These are phyloP conservation scores for Neurospora hispaniola DNA, from an alignment of 495 filamentous ascomycete species.

Conservation along the genomic window DNA sequence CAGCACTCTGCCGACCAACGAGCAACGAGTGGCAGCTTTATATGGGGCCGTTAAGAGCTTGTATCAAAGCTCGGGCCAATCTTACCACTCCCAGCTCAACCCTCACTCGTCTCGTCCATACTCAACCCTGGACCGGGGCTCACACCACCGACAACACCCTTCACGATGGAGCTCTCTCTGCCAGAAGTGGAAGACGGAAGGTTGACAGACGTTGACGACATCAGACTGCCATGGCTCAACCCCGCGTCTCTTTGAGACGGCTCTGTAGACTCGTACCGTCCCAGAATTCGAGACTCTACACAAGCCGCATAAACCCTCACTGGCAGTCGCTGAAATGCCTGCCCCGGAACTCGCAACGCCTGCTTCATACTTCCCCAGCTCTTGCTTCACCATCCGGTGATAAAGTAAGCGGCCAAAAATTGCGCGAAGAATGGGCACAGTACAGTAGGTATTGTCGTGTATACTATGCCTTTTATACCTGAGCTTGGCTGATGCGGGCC, in stretches of 20 bases:
- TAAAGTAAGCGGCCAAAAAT: background rate
- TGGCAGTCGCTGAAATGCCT: background rate
- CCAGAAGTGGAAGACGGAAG: background rate
- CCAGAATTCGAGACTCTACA: background rate
- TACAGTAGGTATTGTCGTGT: slow-evolving; percentile 14
- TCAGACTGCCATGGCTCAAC: slow-evolving; percentile 13
- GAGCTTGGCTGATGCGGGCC: background rate
- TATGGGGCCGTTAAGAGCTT: background rate
- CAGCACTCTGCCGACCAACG: slow-evolving; percentile 10
- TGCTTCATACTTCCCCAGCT: slow-evolving; percentile 6
- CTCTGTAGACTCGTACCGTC: slow-evolving; percentile 6
- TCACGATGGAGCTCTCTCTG: background rate
- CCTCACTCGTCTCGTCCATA: background rate
- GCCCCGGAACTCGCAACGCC: slow-evolving; percentile 1
- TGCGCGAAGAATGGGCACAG: slow-evolving; percentile 20
- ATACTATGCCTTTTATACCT: background rate
- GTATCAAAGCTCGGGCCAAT: background rate
- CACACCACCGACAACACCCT: background rate
- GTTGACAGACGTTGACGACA: background rate
- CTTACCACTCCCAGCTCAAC: background rate
- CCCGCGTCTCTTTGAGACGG: slow-evolving; percentile 14
- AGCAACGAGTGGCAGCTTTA: background rate
- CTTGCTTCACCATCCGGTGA: background rate
- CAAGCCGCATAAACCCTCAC: background rate
- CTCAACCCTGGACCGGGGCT: background rate